Conservation (phyloP, 2,329 filamentous ascomycete genomes). For the Talaromyces sp. region DNA sequence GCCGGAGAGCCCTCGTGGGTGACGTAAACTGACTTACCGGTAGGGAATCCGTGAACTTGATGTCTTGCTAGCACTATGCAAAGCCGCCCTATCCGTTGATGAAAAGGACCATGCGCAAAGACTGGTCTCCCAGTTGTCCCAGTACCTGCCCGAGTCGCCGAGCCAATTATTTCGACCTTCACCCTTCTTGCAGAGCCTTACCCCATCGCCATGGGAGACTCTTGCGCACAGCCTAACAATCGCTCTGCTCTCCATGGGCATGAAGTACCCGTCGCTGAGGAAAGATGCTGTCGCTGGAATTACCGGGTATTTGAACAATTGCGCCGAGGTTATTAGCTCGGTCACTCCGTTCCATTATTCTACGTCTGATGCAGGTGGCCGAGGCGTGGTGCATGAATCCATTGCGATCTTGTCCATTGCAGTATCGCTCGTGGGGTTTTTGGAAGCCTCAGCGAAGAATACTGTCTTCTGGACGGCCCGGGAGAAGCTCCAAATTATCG, state of each 20-base stretch:
- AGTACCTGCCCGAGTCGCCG: slow-evolving; percentile 84
- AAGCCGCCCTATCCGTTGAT: slow-evolving; percentile 76
- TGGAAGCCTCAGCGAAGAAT: slow-evolving; percentile 78
- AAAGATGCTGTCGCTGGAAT: slow-evolving; percentile 68
- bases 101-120: slow-evolving; percentile 73
- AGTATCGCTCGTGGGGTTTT: slow-evolving; percentile 85
- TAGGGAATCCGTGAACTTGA: slow-evolving; percentile 89
- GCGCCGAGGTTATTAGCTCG: slow-evolving; percentile 63
- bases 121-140: slow-evolving; percentile 75
- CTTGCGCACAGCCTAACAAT: slow-evolving; percentile 77
- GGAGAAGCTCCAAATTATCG: slow-evolving; percentile 73
- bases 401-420: slow-evolving; percentile 73
- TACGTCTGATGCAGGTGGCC: slow-evolving; percentile 53
- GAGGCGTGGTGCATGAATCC: slow-evolving; percentile 57
- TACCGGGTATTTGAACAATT: slow-evolving; percentile 72
- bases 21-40: slow-evolving; percentile 24
- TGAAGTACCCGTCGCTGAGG: slow-evolving; percentile 70
- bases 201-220: slow-evolving; percentile 86
- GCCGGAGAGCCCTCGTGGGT: neutral
- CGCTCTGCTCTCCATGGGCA: slow-evolving; percentile 79
- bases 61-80: slow-evolving; percentile 86
- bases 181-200: slow-evolving; percentile 78
- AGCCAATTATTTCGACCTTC: slow-evolving; percentile 76
- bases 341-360: slow-evolving; percentile 59
- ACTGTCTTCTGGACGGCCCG: slow-evolving; percentile 78